A percentile compares a stretch with the other conserved stretches of the same genome.
Evolutionary conservation across 768 basidiomycete genomes (phyloP).

Genomic region (Amylocystis lapponica): DNA sequence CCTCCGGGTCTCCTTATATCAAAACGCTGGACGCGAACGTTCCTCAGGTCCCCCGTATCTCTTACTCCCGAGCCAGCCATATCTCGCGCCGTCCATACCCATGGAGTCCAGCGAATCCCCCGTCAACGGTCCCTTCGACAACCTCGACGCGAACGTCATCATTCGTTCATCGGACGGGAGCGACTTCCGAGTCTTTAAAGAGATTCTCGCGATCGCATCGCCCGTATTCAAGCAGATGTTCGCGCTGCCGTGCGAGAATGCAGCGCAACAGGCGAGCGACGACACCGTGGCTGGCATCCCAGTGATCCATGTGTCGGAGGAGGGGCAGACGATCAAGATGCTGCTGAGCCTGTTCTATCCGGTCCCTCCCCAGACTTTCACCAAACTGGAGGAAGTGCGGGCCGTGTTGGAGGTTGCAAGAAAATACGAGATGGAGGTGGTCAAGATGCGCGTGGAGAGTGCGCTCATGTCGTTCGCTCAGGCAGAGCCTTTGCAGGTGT

Average conservation of each 20-base stretch:
- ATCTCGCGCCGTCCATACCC: too few species aligned
- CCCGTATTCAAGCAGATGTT: slow-evolving; percentile 32
- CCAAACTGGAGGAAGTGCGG: not conserved
- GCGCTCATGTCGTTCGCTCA: not conserved
- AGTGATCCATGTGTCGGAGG: slow-evolving; percentile 12
- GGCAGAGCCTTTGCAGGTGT: not conserved
- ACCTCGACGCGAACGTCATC: slow-evolving; percentile 35
- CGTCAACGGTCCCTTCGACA: slow-evolving; percentile 27
- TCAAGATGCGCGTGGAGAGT: not conserved
- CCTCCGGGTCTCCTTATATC: too few species aligned
- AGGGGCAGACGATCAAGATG: slow-evolving; percentile 6
- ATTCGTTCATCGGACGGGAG: slow-evolving; percentile 37
- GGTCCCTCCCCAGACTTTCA: not conserved
- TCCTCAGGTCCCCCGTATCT: too few species aligned
- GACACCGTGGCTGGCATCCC: not conserved
- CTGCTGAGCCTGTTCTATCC: slow-evolving; percentile 13
- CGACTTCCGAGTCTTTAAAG: slow-evolving; percentile 38
- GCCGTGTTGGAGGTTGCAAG: slow-evolving; percentile 8
- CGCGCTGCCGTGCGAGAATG: slow-evolving; percentile 13
- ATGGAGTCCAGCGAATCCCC: too few species aligned
- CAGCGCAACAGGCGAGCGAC: not conserved
- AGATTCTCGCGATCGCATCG: slow-evolving; percentile 37
- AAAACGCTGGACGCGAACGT: too few species aligned
- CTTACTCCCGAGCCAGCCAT: too few species aligned
- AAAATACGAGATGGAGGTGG: slow-evolving; percentile 8